Evolutionary conservation across 352 stramenopile species (phyloP).

Genomic region (Phytophthora pseudosyringae): DNA sequence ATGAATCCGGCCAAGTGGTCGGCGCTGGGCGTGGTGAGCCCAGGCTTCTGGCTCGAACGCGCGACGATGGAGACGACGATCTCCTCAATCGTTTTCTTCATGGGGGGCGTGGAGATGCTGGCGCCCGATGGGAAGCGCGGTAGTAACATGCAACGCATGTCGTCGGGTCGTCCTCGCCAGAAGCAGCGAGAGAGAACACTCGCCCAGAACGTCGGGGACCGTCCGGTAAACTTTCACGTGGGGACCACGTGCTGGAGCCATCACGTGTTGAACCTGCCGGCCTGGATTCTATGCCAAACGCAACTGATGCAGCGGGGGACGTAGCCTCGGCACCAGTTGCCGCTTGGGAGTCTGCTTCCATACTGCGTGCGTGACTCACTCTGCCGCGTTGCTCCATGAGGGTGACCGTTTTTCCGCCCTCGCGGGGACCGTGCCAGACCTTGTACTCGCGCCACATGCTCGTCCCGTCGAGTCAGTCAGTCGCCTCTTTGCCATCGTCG

Average conservation of each 20-base stretch:
- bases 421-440: background rate
- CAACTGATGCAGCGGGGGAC: conserved; percentile 25
- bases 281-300: conserved; percentile 31
- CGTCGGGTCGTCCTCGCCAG: conserved; percentile 8
- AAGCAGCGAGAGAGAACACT: background rate
- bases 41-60: conserved; percentile 18
- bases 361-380: background rate
- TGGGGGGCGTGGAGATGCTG: conserved; percentile 15
- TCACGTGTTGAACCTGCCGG: conserved; percentile 20
- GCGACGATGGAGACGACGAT: background rate
- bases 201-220: background rate
- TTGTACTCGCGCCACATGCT: conserved; percentile 19
- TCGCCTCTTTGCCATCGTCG: conserved; percentile 9
- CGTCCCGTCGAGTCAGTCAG: conserved; percentile 31
- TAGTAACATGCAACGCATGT: background rate
- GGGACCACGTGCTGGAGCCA: conserved; percentile 14
- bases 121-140: conserved; percentile 20
- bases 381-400: conserved; percentile 1
- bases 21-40: conserved; percentile 25
- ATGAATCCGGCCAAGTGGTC: conserved; percentile 30
- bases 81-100: conserved; percentile 4
- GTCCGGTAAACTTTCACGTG: conserved; percentile 21
- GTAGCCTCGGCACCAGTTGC: conserved; percentile 9
- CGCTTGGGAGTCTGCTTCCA: background rate
- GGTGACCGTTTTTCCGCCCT: conserved; percentile 25